These are phyloP conservation scores for Rhodotorula sphaerocarpa DNA, from an alignment of 768 basidiomycete species.

Conservation along the genomic window DNA sequence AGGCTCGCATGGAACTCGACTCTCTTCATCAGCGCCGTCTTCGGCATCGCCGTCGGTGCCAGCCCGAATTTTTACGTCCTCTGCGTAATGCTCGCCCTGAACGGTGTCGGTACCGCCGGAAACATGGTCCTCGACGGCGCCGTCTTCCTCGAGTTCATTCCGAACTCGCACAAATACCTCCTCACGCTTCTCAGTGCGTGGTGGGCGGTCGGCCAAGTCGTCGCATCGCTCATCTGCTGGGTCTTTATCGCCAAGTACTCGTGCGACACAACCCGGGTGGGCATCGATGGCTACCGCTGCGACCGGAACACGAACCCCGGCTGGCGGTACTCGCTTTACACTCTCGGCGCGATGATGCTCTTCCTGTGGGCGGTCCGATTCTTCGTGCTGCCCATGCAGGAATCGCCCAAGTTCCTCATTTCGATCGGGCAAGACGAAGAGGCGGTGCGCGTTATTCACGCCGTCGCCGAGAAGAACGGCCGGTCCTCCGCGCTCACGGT, in stretches of 20 bases:
- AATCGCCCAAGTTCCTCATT: neutral
- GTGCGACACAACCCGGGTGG: neutral
- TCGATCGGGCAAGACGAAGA: neutral
- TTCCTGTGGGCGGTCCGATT: neutral
- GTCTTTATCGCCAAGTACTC: neutral
- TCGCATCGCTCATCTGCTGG: slow-evolving; percentile 1
- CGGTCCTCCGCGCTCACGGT: neutral
- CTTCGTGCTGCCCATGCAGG: neutral
- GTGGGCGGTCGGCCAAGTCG: neutral
- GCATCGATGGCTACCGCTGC: neutral
- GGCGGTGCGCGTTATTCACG: neutral
- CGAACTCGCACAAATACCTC: neutral
- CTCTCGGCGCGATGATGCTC: neutral
- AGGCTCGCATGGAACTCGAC: neutral
- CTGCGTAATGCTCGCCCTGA: neutral
- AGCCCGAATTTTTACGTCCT: neutral
- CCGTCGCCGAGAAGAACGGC: neutral
- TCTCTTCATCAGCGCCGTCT: neutral
- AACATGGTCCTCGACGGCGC: neutral
- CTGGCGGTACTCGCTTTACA: neutral
- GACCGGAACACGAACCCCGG: neutral
- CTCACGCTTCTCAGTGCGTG: neutral
- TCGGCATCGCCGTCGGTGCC: neutral
- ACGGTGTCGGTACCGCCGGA: neutral
- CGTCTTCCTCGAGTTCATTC: neutral